These are phyloP conservation scores for Auriscalpium vulgare DNA, from an alignment of 768 basidiomycete genomes.

Conservation along the genomic window DNA sequence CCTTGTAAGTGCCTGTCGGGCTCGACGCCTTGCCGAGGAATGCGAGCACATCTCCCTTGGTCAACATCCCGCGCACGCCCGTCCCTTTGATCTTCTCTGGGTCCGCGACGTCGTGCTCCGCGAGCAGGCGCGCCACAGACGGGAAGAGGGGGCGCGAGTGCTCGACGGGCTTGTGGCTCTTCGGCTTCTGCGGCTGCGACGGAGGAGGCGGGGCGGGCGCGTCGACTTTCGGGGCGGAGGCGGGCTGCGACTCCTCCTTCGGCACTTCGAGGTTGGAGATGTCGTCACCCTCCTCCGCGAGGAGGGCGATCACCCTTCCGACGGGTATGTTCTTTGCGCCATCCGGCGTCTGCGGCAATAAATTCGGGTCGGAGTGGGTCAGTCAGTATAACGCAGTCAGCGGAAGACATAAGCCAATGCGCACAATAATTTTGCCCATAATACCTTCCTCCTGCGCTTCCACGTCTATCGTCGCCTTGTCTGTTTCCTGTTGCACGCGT, in stretches of 20 bases:
- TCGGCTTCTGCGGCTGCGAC: constrained; percentile 21
- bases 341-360: constrained; percentile 45
- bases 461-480: constrained; percentile 96
- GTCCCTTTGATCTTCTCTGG: constrained; percentile 75
- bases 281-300: constrained; percentile 95
- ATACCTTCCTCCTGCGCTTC: constrained; percentile 97
- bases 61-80: constrained; percentile 87
- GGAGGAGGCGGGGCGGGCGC: constrained; percentile 23
- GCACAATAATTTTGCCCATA: constrained; percentile 85
- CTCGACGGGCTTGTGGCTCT: constrained; percentile 28
- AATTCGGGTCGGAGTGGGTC: too few relatives aligned
- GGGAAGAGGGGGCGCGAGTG: constrained; percentile 79
- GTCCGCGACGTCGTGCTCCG: constrained; percentile 51
- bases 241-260: constrained; percentile 24
- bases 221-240: constrained; percentile 17
- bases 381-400: neutral
- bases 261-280: constrained; percentile 75
- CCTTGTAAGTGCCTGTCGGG: constrained; percentile 70
- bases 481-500: constrained; percentile 62
- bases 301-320: constrained; percentile 82
- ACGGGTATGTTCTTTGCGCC: constrained; percentile 82
- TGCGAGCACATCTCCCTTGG: constrained; percentile 90
- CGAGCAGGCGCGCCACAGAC: constrained; percentile 76
- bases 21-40: constrained; percentile 77
- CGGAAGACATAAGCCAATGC: constrained; percentile 17